Conservation (phyloP, 345 rosid species). For the Eutrema yunnanense region DNA sequence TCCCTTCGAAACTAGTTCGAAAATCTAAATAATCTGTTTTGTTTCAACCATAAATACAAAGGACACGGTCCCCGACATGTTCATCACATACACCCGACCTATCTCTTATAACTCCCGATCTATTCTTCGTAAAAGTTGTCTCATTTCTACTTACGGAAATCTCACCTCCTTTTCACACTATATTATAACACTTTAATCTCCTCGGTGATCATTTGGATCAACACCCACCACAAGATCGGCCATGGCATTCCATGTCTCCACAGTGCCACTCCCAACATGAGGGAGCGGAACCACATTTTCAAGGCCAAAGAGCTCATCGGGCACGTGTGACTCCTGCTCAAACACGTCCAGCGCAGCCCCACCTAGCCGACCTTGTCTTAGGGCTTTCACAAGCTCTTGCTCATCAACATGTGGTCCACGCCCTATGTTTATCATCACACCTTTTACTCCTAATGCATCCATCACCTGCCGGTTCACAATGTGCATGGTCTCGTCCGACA, state of each 20-base stretch:
- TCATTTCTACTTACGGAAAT: no score
- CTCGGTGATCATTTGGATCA: no score
- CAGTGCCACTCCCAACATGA: slow-evolving; percentile 60
- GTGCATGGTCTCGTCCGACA: slow-evolving; percentile 47
- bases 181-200: no score
- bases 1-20: no score
- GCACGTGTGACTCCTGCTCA: no score
- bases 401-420: slow-evolving; percentile 66
- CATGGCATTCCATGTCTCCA: slow-evolving; percentile 46
- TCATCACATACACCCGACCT: no score
- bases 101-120: no score
- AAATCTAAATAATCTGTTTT: no score
- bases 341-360: slow-evolving; percentile 72
- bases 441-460: slow-evolving; percentile 59
- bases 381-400: slow-evolving; percentile 52
- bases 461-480: slow-evolving; percentile 53
- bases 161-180: no score
- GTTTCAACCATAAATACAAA: no score
- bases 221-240: slow-evolving; percentile 48
- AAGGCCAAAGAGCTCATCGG: slow-evolving; percentile 46
- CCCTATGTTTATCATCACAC: slow-evolving; percentile 63
- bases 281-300: slow-evolving; percentile 66
- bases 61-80: no score
- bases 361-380: slow-evolving; percentile 53
- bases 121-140: no score